A percentile compares a stretch with the other conserved stretches of the same genome.
phyloP scores from a whole-genome alignment of 768 basidiomycete genomes.

The Lactifluus hygrophoroides region DNA sequence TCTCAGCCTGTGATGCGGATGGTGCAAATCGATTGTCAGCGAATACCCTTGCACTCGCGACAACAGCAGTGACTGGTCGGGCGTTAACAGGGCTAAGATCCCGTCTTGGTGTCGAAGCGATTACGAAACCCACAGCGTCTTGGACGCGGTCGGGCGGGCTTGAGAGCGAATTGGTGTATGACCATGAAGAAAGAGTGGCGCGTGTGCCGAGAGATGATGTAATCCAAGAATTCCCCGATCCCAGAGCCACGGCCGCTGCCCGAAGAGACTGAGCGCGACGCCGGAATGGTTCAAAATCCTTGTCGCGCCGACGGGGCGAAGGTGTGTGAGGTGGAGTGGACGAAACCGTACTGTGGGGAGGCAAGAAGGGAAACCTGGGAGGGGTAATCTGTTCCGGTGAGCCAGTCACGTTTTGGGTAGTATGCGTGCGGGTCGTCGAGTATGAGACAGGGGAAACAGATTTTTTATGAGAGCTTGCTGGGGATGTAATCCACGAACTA shows the following conservation, averaged over 20 bases:
- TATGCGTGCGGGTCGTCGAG: constrained; percentile 53
- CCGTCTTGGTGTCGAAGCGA: constrained; percentile 25
- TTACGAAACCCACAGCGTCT: constrained; percentile 29
- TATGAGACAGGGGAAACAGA: constrained; percentile 60
- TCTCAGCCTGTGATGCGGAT: constrained; percentile 41
- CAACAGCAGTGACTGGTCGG: constrained; percentile 45
- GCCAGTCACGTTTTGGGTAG: constrained; percentile 28
- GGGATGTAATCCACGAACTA: constrained; percentile 75
- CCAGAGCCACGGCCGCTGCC: constrained; percentile 41
- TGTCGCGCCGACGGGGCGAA: constrained; percentile 39
- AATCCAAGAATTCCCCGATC: constrained; percentile 68
- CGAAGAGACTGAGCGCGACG: constrained; percentile 38
- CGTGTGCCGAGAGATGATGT: constrained; percentile 54
- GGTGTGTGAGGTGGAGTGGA: constrained; percentile 42
- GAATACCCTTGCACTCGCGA: constrained; percentile 53
- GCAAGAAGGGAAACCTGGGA: constrained; percentile 56
- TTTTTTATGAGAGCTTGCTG: constrained; percentile 42
- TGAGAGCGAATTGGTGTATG: constrained; percentile 45
- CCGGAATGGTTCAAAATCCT: constrained; percentile 56
- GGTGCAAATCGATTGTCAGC: constrained; percentile 62
- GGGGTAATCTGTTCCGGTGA: constrained; percentile 26
- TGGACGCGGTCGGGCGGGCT: constrained; percentile 23
- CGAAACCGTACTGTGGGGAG: constrained; percentile 27
- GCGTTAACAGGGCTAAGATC: constrained; percentile 37
- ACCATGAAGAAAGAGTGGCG: constrained; percentile 56